Percentiles rank a stretch among this genome's conserved stretches.
phyloP scores from a whole-genome alignment of 2,329 filamentous ascomycete genomes.

The Neofusicoccum parvum region DNA sequence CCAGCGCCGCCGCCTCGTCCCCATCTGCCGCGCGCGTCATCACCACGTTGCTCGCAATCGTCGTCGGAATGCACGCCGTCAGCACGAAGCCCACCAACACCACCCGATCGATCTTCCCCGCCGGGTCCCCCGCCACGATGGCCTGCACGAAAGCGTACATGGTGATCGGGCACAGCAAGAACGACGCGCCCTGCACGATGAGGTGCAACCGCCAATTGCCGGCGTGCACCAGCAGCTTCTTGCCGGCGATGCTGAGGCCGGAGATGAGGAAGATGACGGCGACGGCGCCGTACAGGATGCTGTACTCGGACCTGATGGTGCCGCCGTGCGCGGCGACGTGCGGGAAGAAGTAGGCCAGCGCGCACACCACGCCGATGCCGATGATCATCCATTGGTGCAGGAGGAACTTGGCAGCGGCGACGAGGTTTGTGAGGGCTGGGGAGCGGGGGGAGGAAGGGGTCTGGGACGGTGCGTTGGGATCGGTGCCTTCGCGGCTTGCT shows the following conservation, averaged over 20 bases:
- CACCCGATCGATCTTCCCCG: conserved; percentile 4
- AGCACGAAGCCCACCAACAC: conserved; percentile 19
- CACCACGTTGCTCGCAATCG: conserved; percentile 19
- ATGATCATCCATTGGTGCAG: conserved; percentile 20
- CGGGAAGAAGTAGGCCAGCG: conserved; percentile 19
- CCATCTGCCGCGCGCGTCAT: conserved; percentile 20
- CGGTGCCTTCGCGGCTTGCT: not conserved
- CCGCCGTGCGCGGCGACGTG: conserved; percentile 20
- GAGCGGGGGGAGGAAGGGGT: not conserved
- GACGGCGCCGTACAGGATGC: conserved; percentile 22
- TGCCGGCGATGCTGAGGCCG: conserved; percentile 8
- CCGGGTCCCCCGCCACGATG: conserved; percentile 8
- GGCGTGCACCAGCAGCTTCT: conserved; percentile 16
- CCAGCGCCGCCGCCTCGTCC: conserved; percentile 19
- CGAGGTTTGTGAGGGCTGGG: not conserved
- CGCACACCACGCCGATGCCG: conserved; percentile 18
- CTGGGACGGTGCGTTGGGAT: not conserved
- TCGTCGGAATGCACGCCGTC: conserved; percentile 21
- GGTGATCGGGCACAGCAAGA: conserved; percentile 11
- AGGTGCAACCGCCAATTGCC: conserved; percentile 20
- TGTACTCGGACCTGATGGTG: conserved; percentile 19
- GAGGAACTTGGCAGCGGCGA: not conserved
- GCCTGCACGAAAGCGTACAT: conserved; percentile 16
- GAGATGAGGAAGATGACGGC: conserved; percentile 22
- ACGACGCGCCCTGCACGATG: conserved; percentile 18